A percentile compares a stretch with the other conserved stretches of the same genome.
These are phyloP conservation scores for Suillus variegatus DNA, from an alignment of 768 basidiomycete species.

Conservation along the genomic window DNA sequence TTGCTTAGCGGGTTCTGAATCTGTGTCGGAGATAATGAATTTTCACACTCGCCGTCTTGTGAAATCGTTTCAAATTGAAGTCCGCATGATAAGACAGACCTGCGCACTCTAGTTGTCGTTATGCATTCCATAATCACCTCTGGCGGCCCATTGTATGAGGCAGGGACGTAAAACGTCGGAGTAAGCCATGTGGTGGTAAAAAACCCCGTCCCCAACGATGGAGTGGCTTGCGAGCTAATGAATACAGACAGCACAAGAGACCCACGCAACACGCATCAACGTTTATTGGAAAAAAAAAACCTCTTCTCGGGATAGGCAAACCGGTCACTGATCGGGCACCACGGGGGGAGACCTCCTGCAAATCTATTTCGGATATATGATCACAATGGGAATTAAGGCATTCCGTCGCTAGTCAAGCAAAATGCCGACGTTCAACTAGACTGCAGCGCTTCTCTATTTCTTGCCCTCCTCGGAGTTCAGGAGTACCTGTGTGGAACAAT, in stretches of 20 bases:
- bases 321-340: background rate
- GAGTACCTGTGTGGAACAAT: conserved; percentile 21
- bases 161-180: background rate
- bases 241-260: background rate
- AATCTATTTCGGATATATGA: conserved; percentile 7
- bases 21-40: background rate
- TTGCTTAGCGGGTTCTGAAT: background rate
- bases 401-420: background rate
- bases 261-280: background rate
- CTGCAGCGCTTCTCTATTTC: background rate
- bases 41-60: background rate
- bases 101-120: background rate
- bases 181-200: background rate
- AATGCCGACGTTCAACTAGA: background rate
- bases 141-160: background rate
- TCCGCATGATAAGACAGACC: background rate
- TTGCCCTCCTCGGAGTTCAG: conserved; percentile 30
- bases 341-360: background rate
- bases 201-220: background rate
- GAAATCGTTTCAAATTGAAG: background rate
- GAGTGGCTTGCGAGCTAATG: background rate
- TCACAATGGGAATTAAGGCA: background rate
- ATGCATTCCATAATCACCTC: background rate
- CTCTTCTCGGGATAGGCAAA: background rate
- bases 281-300: background rate